Evolutionary conservation across 495 filamentous ascomycete genomes (phyloP).

Genomic region (Penicillium subrubescens): DNA sequence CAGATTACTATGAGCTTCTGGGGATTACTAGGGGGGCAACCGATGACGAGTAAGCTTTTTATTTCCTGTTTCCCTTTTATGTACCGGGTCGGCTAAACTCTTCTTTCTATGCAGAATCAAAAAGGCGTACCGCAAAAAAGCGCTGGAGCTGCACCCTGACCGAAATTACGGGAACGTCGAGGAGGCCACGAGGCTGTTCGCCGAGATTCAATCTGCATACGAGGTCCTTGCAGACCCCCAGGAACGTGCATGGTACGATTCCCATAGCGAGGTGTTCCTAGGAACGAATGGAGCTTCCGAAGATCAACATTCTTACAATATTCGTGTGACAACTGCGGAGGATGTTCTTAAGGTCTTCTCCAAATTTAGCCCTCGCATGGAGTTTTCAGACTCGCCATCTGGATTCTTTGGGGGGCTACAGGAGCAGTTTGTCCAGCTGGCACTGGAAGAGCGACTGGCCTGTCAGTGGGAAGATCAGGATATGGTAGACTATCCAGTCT

Average conservation of each 20-base stretch:
- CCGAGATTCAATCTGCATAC: slow-evolving; percentile 89
- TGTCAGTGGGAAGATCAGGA: slow-evolving; percentile 66
- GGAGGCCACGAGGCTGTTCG: slow-evolving; percentile 79
- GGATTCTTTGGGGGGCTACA: slow-evolving; percentile 84
- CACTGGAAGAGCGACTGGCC: slow-evolving; percentile 75
- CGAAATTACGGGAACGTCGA: slow-evolving; percentile 88
- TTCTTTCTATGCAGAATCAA: slow-evolving; percentile 66
- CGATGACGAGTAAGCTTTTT: slow-evolving; percentile 74
- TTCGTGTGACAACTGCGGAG: slow-evolving; percentile 71
- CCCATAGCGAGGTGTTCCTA: slow-evolving; percentile 83
- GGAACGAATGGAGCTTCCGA: slow-evolving; percentile 49
- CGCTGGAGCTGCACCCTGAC: slow-evolving; percentile 92
- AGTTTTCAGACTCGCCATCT: slow-evolving; percentile 70
- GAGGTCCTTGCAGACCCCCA: slow-evolving; percentile 94
- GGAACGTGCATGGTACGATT: slow-evolving; percentile 97
- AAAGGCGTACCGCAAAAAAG: slow-evolving; percentile 87
- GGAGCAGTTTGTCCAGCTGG: slow-evolving; percentile 75
- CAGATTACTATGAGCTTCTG: slow-evolving; percentile 91
- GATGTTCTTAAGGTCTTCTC: slow-evolving; percentile 75
- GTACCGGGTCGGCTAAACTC: neutral
- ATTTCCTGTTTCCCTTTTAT: neutral
- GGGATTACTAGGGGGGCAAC: slow-evolving; percentile 69
- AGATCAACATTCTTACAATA: slow-evolving; percentile 61
- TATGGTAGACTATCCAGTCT: slow-evolving; percentile 70
- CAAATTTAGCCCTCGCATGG: slow-evolving; percentile 72